A percentile compares a stretch with the other conserved stretches of the same genome.
These are phyloP conservation scores for Trichopus zeylanicus DNA, from an alignment of 116 monocot species.

Conservation along the genomic window DNA sequence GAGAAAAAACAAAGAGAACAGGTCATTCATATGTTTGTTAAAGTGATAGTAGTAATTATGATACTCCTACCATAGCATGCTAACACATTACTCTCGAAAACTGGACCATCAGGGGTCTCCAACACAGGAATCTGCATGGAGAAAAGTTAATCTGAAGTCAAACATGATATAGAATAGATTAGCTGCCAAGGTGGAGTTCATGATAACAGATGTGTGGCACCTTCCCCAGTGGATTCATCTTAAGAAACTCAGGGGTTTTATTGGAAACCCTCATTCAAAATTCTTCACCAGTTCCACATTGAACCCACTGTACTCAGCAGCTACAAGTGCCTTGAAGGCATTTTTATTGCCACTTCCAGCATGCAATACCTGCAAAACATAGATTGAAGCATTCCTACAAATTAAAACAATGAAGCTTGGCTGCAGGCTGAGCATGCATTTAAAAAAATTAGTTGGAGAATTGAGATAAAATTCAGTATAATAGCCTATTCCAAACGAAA, in stretches of 20 bases:
- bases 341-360: conserved; percentile 49
- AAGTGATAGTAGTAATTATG: neutral
- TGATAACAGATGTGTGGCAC: conserved; percentile 9
- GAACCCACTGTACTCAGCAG: conserved; percentile 71
- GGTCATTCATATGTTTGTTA: neutral
- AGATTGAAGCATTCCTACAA: too few species aligned
- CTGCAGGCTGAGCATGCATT: neutral
- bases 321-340: conserved; percentile 74
- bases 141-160: neutral
- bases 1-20: neutral
- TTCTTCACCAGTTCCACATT: conserved; percentile 52
- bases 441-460: too few species aligned
- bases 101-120: conserved; percentile 75
- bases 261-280: conserved; percentile 82
- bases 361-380: conserved; percentile 43
- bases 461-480: too few species aligned
- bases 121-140: conserved; percentile 62
- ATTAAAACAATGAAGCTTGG: too few species aligned
- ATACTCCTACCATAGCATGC: conserved; percentile 57
- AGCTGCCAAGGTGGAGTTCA: neutral
- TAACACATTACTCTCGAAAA: conserved; percentile 90
- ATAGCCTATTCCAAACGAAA: too few species aligned
- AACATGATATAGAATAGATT: neutral
- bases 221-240: conserved; percentile 93
- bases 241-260: conserved; percentile 72